Conservation (phyloP, 2,329 filamentous ascomycete genomes). For the Bipolaris victoriae region DNA sequence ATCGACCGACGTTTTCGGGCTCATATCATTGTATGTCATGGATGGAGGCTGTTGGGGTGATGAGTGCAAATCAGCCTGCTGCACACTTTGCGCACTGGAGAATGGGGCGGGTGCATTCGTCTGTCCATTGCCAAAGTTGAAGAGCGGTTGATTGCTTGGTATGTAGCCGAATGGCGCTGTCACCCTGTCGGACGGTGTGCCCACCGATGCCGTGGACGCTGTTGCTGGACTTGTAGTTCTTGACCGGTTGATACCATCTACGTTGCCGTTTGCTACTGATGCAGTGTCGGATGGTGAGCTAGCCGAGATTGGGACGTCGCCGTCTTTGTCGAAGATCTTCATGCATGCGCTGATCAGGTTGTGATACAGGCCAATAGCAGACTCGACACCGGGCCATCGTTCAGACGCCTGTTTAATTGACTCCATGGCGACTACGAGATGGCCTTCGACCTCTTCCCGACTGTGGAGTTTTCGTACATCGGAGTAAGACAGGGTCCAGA, state of each 20-base stretch:
- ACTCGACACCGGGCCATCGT: constrained; percentile 88
- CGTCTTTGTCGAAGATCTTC: constrained; percentile 77
- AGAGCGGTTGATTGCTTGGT: constrained; percentile 38
- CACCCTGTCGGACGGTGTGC: constrained; percentile 45
- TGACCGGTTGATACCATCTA: constrained; percentile 53
- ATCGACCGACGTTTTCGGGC: constrained; percentile 40
- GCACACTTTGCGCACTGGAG: constrained; percentile 28
- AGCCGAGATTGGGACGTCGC: constrained; percentile 57
- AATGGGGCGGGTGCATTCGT: constrained; percentile 25
- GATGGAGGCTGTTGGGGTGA: constrained; percentile 34
- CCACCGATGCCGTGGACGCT: constrained; percentile 47
- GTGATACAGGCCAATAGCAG: constrained; percentile 83
- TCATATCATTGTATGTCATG: constrained; percentile 37
- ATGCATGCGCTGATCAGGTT: constrained; percentile 85
- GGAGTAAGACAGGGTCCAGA: constrained; percentile 90
- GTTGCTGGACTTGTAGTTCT: constrained; percentile 54
- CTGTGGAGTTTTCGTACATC: constrained; percentile 77
- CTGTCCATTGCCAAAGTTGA: constrained; percentile 35
- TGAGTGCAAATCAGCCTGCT: constrained; percentile 30
- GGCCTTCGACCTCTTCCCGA: constrained; percentile 75
- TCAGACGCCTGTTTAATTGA: constrained; percentile 81
- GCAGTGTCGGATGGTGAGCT: constrained; percentile 56
- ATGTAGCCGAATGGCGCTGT: constrained; percentile 48
- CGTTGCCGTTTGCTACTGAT: constrained; percentile 48
- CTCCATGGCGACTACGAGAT: constrained; percentile 76